A percentile compares a stretch with the other conserved stretches of the same genome.
Conservation (phyloP, 345 rosid genomes). For the Kernera saxatilis region DNA sequence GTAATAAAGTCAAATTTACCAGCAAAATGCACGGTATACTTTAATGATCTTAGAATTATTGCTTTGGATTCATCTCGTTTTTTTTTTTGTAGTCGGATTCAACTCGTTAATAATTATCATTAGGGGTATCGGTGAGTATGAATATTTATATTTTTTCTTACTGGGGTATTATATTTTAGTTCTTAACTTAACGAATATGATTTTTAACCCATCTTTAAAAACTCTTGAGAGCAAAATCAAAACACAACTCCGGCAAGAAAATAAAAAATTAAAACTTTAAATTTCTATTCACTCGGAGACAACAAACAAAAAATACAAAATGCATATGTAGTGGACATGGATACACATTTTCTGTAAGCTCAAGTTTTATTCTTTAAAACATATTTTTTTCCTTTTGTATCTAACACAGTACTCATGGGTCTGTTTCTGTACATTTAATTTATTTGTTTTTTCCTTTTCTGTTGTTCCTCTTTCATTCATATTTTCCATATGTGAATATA, state of each 20-base stretch:
- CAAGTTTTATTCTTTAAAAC: background rate
- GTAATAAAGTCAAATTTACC: background rate
- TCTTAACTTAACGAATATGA: background rate
- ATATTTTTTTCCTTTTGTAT: background rate
- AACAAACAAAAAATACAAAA: background rate
- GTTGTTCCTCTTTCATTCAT: background rate
- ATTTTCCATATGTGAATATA: slow-evolving; percentile 9
- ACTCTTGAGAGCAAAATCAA: background rate
- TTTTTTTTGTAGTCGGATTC: background rate
- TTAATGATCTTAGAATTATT: background rate
- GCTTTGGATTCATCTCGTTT: background rate
- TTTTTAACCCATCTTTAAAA: background rate
- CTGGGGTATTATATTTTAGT: background rate
- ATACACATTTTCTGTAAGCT: background rate
- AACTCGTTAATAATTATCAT: background rate
- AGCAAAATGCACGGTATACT: slow-evolving; percentile 1
- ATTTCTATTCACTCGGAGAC: background rate
- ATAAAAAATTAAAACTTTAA: background rate
- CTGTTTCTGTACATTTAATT: background rate
- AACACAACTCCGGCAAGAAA: background rate
- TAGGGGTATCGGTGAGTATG: background rate
- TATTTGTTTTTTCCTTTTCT: background rate
- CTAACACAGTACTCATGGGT: background rate
- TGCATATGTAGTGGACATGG: background rate
- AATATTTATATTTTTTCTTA: background rate